Conservation (phyloP, 768 basidiomycete genomes). For the Leccinum aurantiacum region DNA sequence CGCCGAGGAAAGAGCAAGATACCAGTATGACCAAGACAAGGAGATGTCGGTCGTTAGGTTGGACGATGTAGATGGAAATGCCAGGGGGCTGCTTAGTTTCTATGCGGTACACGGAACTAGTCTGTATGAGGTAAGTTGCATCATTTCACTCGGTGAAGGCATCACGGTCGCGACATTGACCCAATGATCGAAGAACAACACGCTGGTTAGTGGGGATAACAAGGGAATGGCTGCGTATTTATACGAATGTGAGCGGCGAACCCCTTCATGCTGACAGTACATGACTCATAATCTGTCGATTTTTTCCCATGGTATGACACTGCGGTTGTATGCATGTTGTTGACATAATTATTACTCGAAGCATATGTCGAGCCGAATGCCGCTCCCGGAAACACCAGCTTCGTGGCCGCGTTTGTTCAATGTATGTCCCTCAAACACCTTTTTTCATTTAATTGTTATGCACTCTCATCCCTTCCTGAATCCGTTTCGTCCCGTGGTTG, state of each 20-base stretch:
- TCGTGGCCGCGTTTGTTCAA: constrained; percentile 76
- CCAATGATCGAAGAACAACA: constrained; percentile 59
- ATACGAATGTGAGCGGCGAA: constrained; percentile 57
- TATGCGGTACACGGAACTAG: constrained; percentile 82
- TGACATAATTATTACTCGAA: constrained; percentile 24
- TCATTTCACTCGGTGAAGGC: neutral
- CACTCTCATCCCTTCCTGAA: neutral
- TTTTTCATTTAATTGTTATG: neutral
- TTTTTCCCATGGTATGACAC: neutral
- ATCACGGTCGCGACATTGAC: neutral
- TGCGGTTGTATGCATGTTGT: neutral
- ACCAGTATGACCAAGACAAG: constrained; percentile 74
- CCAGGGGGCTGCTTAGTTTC: constrained; percentile 69
- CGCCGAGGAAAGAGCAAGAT: constrained; percentile 61
- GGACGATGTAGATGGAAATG: constrained; percentile 54
- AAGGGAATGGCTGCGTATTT: constrained; percentile 84
- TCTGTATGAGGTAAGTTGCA: constrained; percentile 57
- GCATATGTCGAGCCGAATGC: constrained; percentile 61
- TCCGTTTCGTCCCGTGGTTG: neutral
- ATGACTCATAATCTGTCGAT: neutral
- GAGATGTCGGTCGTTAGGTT: constrained; percentile 68
- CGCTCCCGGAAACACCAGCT: constrained; percentile 67
- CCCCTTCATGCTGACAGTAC: neutral
- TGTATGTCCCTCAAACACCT: constrained; percentile 39
- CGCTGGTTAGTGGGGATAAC: constrained; percentile 77